Base-by-base conservation (phyloP, 352 stramenopile species). In the Blastocystis sp. region DNA sequence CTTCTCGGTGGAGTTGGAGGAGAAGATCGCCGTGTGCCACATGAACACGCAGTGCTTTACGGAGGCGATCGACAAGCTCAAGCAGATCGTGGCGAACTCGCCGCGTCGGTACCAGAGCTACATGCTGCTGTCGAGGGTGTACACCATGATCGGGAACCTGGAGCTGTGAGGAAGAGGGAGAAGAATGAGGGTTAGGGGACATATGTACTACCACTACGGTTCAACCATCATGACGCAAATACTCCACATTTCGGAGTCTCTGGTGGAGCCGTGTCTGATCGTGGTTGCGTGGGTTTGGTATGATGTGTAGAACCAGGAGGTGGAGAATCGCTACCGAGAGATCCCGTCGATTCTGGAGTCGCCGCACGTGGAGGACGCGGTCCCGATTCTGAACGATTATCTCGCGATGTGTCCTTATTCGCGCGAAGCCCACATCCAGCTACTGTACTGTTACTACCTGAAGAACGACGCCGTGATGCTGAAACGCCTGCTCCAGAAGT, bases 341-440 rank as follows among this genome's bases (percentile, higher is more conserved):
- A 3, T 81, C 3, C 4, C 16, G 4, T n/a, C 3, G 21, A 24
- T 71, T 3, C 26, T 71, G 16, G 63, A 81, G 35, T 59, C 50
- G 3, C 12, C 59, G n/a, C 35, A 62, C 29, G n/a, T 59, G 1
- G 74, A 66, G 31, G 26, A 31, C 35, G 74, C 74, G 33, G 66
- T 85, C 66, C 74, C 74, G 31, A 45, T 67, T 67, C 24, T 85
- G 4, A 66, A 67, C 12, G 35, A 66, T 29, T 85, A 51, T 63
- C 41, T 85, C 26, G 74, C 74, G 37, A 67, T 67, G 50, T 67
- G 74, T 69, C 74, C 74, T 55, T 67, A 85, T 69, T 50, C n/a
- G 31, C 74, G 74, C 19, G 74, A 85, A 55, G 74, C 50, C 45
- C 33, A 85, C n/a, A 19, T 85, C 26, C 26, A 67, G 45, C 29